These are phyloP conservation scores for Saururus chinensis DNA, from an alignment of 164 flowering plant species.

Conservation along the genomic window DNA sequence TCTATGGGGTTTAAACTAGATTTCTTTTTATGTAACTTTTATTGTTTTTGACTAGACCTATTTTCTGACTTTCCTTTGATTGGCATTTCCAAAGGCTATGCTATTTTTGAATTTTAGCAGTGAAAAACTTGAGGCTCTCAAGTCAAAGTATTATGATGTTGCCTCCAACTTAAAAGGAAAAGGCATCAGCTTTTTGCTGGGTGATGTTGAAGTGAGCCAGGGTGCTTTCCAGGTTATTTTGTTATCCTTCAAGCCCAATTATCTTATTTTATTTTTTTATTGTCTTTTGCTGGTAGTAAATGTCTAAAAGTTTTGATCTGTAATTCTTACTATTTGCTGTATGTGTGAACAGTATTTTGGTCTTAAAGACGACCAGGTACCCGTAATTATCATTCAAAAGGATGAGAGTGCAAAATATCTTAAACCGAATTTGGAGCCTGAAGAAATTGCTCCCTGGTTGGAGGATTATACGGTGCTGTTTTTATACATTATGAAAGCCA, in stretches of 20 bases:
- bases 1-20: background rate
- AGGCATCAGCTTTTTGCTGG: conserved; percentile 59
- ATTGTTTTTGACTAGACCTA: background rate
- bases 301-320: background rate
- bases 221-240: conserved; percentile 63
- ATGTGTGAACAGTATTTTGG: conserved; percentile 68
- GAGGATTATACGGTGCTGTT: conserved; percentile 58
- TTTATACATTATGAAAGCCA: background rate
- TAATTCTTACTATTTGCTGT: background rate
- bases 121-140: conserved; percentile 40
- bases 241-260: background rate
- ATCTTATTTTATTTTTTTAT: background rate
- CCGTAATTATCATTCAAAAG: conserved; percentile 59
- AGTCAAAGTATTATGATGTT: conserved; percentile 46
- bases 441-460: conserved; percentile 72
- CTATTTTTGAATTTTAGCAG: conserved; percentile 51
- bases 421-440: conserved; percentile 51
- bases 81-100: conserved; percentile 45
- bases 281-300: too few species aligned
- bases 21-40: background rate
- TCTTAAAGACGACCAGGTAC: conserved; percentile 57
- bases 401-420: conserved; percentile 54
- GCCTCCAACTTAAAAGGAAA: conserved; percentile 48
- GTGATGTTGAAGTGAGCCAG: conserved; percentile 67
- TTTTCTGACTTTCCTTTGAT: background rate